Evolutionary conservation across 345 rosid genomes (phyloP).

Genomic region (Dipteronia dyeriana): DNA sequence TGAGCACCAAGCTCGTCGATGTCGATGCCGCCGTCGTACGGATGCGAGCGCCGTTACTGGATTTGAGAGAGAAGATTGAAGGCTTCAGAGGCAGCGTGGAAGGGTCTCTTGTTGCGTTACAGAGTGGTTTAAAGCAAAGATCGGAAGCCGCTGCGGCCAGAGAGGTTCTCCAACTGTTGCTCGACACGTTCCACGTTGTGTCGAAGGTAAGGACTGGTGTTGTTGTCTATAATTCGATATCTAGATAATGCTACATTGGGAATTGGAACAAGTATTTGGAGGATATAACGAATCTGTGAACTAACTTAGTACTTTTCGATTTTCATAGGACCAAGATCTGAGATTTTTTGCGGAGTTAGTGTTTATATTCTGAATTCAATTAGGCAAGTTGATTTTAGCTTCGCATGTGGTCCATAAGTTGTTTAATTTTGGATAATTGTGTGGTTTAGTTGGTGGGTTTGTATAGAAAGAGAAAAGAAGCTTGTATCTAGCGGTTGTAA

Average conservation of each 20-base stretch:
- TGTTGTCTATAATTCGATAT: not conserved
- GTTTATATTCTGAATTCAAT: not conserved
- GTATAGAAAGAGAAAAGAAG: not conserved
- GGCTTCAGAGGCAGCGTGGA: conserved; percentile 76
- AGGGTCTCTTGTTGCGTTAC: conserved; percentile 63
- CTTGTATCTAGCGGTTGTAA: conserved; percentile 3
- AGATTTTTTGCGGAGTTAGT: not conserved
- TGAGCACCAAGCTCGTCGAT: conserved; percentile 95
- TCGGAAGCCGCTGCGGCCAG: conserved; percentile 92
- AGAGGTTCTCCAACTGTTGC: conserved; percentile 80
- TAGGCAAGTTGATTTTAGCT: not conserved
- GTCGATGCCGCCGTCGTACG: conserved; percentile 88
- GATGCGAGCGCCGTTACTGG: conserved; percentile 96
- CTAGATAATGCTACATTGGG: not conserved
- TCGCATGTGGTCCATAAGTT: not conserved
- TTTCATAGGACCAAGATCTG: not conserved
- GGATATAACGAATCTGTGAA: too few relatives aligned
- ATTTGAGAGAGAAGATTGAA: conserved; percentile 84
- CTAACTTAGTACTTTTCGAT: not conserved
- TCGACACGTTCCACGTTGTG: conserved; percentile 93
- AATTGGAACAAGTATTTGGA: not conserved
- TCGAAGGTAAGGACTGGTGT: conserved; percentile 57
- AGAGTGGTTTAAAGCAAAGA: conserved; percentile 83
- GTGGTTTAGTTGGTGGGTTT: not conserved
- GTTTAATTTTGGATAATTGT: not conserved